phyloP scores from a whole-genome alignment of 2,329 filamentous ascomycete genomes.

The Didymella sp. region DNA sequence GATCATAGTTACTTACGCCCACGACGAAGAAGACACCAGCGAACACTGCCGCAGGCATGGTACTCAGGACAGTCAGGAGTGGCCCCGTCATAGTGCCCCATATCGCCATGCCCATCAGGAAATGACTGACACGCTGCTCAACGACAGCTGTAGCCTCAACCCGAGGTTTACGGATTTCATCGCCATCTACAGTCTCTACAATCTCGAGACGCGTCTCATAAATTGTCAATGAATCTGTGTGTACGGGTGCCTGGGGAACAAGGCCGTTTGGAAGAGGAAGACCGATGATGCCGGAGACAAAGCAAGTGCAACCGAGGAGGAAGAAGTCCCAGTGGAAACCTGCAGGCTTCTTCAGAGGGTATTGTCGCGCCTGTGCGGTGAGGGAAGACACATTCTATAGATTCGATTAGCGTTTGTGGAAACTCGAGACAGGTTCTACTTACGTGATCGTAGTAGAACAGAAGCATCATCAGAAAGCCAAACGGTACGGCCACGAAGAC shows the following conservation, averaged over 20 bases:
- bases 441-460: slow-evolving; percentile 66
- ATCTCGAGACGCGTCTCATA: slow-evolving; percentile 45
- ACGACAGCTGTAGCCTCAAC: slow-evolving; percentile 56
- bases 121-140: slow-evolving; percentile 62
- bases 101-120: slow-evolving; percentile 61
- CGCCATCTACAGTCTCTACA: slow-evolving; percentile 52
- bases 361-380: slow-evolving; percentile 60
- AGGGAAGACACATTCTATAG: slow-evolving; percentile 59
- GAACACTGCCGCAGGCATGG: slow-evolving; percentile 61
- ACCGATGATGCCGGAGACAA: slow-evolving; percentile 59
- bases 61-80: slow-evolving; percentile 57
- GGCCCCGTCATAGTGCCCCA: slow-evolving; percentile 63
- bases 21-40: slow-evolving; percentile 63
- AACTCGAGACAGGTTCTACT: neutral
- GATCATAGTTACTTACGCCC: slow-evolving; percentile 46
- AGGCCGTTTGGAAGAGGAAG: slow-evolving; percentile 63
- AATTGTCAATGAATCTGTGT: slow-evolving; percentile 60
- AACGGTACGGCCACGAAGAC: slow-evolving; percentile 62
- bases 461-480: slow-evolving; percentile 60
- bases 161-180: slow-evolving; percentile 54
- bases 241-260: slow-evolving; percentile 63
- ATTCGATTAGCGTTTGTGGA: neutral
- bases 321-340: slow-evolving; percentile 67
- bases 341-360: slow-evolving; percentile 61
- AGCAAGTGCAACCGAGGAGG: slow-evolving; percentile 61